These are phyloP conservation scores for Helenozyma rhizophorensis DNA, from an alignment of 805 yeast species.

Conservation along the genomic window DNA sequence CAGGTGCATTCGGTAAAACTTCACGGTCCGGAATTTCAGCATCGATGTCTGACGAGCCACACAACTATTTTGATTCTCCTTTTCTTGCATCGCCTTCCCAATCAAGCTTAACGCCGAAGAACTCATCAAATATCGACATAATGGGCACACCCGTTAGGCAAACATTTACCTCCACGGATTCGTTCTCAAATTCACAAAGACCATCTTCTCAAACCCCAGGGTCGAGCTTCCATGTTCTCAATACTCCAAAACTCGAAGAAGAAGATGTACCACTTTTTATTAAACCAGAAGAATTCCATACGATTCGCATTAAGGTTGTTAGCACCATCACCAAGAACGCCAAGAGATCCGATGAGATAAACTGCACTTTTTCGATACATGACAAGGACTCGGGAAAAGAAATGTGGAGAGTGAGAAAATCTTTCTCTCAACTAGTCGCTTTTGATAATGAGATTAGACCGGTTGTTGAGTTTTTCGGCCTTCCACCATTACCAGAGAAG, in stretches of 20 bases:
- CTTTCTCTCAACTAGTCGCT: slow-evolving; percentile 52
- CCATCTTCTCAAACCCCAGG: slow-evolving; percentile 12
- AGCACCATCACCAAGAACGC: slow-evolving; percentile 40
- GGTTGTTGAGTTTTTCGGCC: slow-evolving; percentile 44
- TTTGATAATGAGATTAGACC: slow-evolving; percentile 62
- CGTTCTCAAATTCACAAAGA: not conserved
- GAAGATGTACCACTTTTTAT: slow-evolving; percentile 49
- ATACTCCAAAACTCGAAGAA: slow-evolving; percentile 22
- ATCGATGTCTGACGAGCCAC: too few species aligned
- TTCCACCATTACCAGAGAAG: slow-evolving; percentile 65
- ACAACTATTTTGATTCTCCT: too few species aligned
- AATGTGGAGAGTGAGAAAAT: slow-evolving; percentile 71
- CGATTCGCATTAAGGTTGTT: slow-evolving; percentile 44
- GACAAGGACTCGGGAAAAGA: slow-evolving; percentile 61
- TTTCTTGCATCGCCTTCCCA: too few species aligned
- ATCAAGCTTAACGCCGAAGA: too few species aligned
- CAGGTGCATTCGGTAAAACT: too few species aligned
- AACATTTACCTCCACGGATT: not conserved
- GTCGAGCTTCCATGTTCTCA: slow-evolving; percentile 14
- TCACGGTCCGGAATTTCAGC: too few species aligned
- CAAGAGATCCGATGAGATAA: slow-evolving; percentile 53
- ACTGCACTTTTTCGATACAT: slow-evolving; percentile 55
- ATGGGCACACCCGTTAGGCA: not conserved
- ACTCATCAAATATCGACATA: not conserved
- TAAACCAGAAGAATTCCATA: slow-evolving; percentile 54